Evolutionary conservation across 192 early-diverging fungal genomes (phyloP), one percentile per base, ranked within the genome.

Genomic region (Chytriomyces confervae): DNA sequence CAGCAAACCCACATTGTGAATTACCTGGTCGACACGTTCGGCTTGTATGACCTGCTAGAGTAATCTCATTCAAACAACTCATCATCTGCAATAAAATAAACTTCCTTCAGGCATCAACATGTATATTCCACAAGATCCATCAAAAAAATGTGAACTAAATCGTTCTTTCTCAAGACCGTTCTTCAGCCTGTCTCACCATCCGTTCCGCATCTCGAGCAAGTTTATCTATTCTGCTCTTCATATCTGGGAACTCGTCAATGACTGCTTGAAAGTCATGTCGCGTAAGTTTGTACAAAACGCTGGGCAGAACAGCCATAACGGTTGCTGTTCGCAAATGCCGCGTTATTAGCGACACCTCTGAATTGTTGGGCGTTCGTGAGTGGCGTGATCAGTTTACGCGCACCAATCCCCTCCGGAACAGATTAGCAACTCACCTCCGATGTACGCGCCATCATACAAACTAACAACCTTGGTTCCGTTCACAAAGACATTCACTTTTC

Each of bases 401-500:
- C 0, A 57, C 53, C 13, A 57, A 13, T 5, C 0, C 53, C 13
- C 53, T 24, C 53, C 44, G 16, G 6, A 62, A 18, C 16, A 45
- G 0, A n/a, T 47, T 23, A 70, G 3, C 8, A 13, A 16, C 11
- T 27, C 11, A 70, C 69, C 69, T 70, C 69, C 69, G 6, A 70
- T 23, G 27, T 70, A 70, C 5, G 49, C 50, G 16, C 67, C 76
- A 57, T 77, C 67, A 23, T 46, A 49, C 5, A 87, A 50, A 6
- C 61, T 67, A 24, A 72, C 84, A 44, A 81, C 77, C 43, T 50
- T 53, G 5, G 75, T 76, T 2, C 78, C 76, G 27, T 80, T 77
- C 18, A 88, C 78, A 27, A 81, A 66, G 36, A 86, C 75, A 7
- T 84, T 82, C 6, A 86, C 82, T 5, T 47, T 51, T 13, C 87